phyloP scores from a whole-genome alignment of 495 filamentous ascomycete species.

The Penicillium steckii region DNA sequence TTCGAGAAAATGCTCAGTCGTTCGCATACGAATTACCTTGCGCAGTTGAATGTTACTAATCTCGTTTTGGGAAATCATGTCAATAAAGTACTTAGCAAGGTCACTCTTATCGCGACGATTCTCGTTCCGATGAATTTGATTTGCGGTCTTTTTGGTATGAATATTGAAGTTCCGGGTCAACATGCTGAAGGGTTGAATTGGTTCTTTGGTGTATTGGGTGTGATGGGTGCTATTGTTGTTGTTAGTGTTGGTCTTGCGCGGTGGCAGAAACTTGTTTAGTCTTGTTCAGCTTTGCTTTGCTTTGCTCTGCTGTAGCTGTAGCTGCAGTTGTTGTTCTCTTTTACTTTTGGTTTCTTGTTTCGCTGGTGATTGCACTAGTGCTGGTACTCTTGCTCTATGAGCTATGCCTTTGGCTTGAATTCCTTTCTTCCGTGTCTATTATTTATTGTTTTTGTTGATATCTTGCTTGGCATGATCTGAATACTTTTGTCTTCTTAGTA shows the following conservation, averaged over 20 bases:
- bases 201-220: slow-evolving; percentile 79
- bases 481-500: too few relatives aligned
- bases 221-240: slow-evolving; percentile 59
- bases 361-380: too few relatives aligned
- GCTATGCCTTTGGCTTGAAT: too few relatives aligned
- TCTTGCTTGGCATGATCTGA: too few relatives aligned
- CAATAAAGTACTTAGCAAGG: slow-evolving; percentile 85
- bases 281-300: too few relatives aligned
- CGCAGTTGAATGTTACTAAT: slow-evolving; percentile 89
- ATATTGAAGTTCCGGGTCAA: slow-evolving; percentile 77
- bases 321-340: not conserved
- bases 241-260: slow-evolving; percentile 49
- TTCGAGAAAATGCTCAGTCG: slow-evolving; percentile 97
- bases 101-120: slow-evolving; percentile 93
- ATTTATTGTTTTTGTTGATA: too few relatives aligned
- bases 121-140: slow-evolving; percentile 96
- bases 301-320: too few relatives aligned
- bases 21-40: slow-evolving; percentile 93
- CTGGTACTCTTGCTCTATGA: too few relatives aligned
- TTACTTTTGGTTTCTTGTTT: too few relatives aligned
- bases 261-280: slow-evolving; percentile 42
- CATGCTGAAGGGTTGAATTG: slow-evolving; percentile 55
- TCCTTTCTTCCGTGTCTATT: too few relatives aligned
- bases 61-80: slow-evolving; percentile 76
- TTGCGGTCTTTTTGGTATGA: slow-evolving; percentile 97